Evolutionary conservation across 176 grass and related monocot genomes (phyloP), one percentile per base, ranked within the genome.

Genomic region (Secale cereale): DNA sequence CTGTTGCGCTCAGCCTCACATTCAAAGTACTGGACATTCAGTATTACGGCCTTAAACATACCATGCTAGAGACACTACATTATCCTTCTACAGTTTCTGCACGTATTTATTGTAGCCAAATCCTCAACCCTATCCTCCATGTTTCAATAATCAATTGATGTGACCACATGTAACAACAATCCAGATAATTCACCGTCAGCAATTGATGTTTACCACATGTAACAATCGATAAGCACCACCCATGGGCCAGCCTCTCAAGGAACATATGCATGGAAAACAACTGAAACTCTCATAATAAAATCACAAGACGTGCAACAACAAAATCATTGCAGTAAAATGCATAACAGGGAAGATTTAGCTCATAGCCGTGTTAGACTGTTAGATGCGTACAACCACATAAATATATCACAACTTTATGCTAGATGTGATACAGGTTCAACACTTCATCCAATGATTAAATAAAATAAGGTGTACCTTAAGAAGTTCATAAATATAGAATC

Each of bases 401-500:
- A 20, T 48, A 79, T 20, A 20, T 35, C 33, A 62, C 19, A 62
- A 31, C 76, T 57, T 10, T 67, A 39, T 1, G 7, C 31, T 22
- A 43, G 59, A 43, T 59, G 32, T 32, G 46, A 20, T 70, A 23
- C 39, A 59, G 43, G 12, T 79, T 60, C 50, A 72, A 30, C 35
- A 33, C 2, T 50, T 65, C 59, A 35, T 76, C 82, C 41, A 69
- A 32, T 40, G 7, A 41, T 52, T 52, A 40, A 31, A 78, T 22
- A 33, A 75, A 46, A 57, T 25, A 8, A 83, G 27, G 8, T 3
- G 35, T 86, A 93, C 92, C 89, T 94, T 94, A 60, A 94, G 92
- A 87, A 94, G 92, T 82, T 94, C 92, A 79, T 94, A 94, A 30
- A 94, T 89, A 78, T 94, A 94, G 85, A 91, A 94, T 39, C 92